A percentile compares a stretch with the other conserved stretches of the same genome.
phyloP scores from a whole-genome alignment of 805 yeast genomes.

The Saccharomycopsis fibuligera region DNA sequence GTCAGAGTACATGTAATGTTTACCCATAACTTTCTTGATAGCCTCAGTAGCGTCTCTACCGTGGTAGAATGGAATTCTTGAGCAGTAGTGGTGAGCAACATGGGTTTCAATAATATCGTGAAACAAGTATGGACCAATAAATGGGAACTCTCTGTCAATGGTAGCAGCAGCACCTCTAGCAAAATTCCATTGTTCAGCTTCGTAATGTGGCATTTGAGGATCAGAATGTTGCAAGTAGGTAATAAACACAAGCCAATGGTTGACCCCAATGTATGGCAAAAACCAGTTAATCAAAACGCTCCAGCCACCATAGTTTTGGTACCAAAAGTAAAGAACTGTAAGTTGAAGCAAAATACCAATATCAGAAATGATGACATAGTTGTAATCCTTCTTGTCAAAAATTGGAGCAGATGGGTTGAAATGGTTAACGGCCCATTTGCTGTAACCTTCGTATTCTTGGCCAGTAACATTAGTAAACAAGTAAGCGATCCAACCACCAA shows the following conservation, averaged over 20 bases:
- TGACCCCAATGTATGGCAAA: slow-evolving; percentile 70
- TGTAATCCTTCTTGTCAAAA: slow-evolving; percentile 65
- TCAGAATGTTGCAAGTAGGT: slow-evolving; percentile 83
- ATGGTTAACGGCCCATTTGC: slow-evolving; percentile 51
- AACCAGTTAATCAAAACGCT: slow-evolving; percentile 63
- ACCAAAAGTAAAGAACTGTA: slow-evolving; percentile 52
- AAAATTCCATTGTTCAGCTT: slow-evolving; percentile 69
- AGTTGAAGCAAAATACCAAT: slow-evolving; percentile 56
- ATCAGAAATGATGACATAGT: slow-evolving; percentile 67
- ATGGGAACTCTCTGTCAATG: slow-evolving; percentile 77
- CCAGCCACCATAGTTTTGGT: slow-evolving; percentile 55
- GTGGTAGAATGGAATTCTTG: slow-evolving; percentile 82
- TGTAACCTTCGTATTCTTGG: slow-evolving; percentile 47
- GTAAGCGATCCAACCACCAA: slow-evolving; percentile 71
- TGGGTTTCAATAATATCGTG: slow-evolving; percentile 90
- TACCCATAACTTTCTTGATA: slow-evolving; percentile 79
- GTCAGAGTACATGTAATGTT: slow-evolving; percentile 58
- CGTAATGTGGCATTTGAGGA: slow-evolving; percentile 74
- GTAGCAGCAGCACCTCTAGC: slow-evolving; percentile 90
- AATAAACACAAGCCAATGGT: slow-evolving; percentile 87
- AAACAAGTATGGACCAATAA: slow-evolving; percentile 70
- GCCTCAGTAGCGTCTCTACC: slow-evolving; percentile 77
- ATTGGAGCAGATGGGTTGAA: slow-evolving; percentile 69
- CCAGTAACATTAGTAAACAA: slow-evolving; percentile 71
- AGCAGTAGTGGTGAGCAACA: slow-evolving; percentile 77